Conservation (phyloP, 306 rosid genomes). For the Quercus aquifolioides region DNA sequence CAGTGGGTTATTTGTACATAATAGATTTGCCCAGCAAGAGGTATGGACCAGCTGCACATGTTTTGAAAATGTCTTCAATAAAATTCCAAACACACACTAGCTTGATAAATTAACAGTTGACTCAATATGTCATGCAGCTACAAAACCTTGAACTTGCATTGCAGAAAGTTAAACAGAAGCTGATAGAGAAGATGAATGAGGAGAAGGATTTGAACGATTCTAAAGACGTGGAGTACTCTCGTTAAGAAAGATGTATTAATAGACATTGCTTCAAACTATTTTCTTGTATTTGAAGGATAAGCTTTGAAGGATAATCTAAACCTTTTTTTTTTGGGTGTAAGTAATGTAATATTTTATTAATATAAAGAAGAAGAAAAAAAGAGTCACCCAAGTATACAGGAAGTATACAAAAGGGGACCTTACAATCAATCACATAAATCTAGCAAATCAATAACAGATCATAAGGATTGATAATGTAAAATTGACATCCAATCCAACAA, state of each 20-base stretch:
- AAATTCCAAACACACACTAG: neutral
- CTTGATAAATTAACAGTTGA: neutral
- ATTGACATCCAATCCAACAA: no score
- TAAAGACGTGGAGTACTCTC: neutral
- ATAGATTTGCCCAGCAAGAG: slow-evolving; percentile 67
- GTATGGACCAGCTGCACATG: slow-evolving; percentile 23
- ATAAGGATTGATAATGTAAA: no score
- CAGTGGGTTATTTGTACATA: slow-evolving; percentile 42
- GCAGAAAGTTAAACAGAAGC: slow-evolving; percentile 27
- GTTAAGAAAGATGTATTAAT: neutral
- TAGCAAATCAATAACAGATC: no score
- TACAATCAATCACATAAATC: no score
- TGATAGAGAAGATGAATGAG: slow-evolving; percentile 17
- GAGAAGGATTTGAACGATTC: neutral
- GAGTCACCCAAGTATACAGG: neutral
- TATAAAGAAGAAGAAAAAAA: neutral
- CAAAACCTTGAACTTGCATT: slow-evolving; percentile 32
- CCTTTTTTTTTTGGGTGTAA: no score
- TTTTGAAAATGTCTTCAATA: neutral
- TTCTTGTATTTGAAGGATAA: neutral
- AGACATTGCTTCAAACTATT: no score
- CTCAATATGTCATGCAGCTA: slow-evolving; percentile 13
- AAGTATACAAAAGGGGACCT: no score
- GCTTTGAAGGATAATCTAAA: neutral
- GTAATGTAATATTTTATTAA: no score